Evolutionary conservation across 2,329 filamentous ascomycete genomes (phyloP).

Genomic region (Huntiella abstrusa): DNA sequence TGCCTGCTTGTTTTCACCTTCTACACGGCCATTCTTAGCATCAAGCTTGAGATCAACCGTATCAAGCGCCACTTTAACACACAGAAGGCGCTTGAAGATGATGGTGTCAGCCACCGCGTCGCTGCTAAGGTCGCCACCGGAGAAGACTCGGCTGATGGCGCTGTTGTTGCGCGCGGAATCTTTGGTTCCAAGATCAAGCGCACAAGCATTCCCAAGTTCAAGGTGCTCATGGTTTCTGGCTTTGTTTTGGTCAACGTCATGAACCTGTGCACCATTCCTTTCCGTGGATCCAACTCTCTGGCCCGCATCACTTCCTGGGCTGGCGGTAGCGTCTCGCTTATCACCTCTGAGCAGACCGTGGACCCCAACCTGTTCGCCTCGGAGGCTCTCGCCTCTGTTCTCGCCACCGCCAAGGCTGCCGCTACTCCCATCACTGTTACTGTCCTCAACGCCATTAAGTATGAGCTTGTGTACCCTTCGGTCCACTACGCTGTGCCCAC

Average conservation of each 20-base stretch:
- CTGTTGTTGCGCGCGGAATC: constrained; percentile 32
- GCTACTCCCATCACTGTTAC: constrained; percentile 59
- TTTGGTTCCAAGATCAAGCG: constrained; percentile 78
- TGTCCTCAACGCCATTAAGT: constrained; percentile 84
- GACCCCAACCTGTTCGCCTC: constrained; percentile 94
- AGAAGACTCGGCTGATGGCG: constrained; percentile 49
- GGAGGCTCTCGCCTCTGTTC: constrained; percentile 66
- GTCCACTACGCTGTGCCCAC: constrained; percentile 39
- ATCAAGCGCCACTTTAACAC: constrained; percentile 92
- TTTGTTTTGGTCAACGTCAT: constrained; percentile 80
- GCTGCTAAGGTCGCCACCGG: constrained; percentile 83
- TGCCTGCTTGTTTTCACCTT: constrained; percentile 90
- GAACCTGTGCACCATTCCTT: constrained; percentile 80
- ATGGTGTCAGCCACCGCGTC: constrained; percentile 74
- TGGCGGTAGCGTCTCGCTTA: constrained; percentile 21
- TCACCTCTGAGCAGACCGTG: constrained; percentile 54
- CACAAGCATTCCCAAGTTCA: constrained; percentile 88
- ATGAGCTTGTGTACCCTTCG: constrained; percentile 62
- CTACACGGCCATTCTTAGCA: constrained; percentile 91
- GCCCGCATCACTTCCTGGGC: constrained; percentile 35
- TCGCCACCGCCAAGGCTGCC: constrained; percentile 48
- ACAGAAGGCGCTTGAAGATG: constrained; percentile 86
- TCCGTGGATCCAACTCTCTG: constrained; percentile 43
- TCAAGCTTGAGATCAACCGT: constrained; percentile 96
- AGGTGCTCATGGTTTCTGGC: constrained; percentile 86